phyloP scores from a whole-genome alignment of 208 protist genomes.

The Trypanosoma melophagium region DNA sequence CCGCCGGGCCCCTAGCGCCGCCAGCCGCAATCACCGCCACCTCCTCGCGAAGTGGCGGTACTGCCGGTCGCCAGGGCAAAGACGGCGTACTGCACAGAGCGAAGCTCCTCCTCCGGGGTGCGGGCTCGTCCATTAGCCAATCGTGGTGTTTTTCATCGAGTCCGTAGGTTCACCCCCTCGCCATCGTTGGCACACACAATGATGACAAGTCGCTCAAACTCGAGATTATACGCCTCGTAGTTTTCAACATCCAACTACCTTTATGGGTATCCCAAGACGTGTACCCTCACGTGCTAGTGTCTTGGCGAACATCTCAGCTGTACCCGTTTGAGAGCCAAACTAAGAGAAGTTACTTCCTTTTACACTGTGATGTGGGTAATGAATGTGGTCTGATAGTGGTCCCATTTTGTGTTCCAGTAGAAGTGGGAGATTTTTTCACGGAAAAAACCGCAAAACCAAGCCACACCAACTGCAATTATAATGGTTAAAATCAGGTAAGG shows the following conservation, averaged over 20 bases:
- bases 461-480: constrained; percentile 42
- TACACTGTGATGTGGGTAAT: constrained; percentile 1
- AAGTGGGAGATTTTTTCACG: constrained; percentile 10
- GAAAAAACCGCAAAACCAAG: constrained; percentile 51
- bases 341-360: constrained; percentile 69
- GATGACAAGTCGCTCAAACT: constrained; percentile 69
- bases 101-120: constrained; percentile 56
- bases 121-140: constrained; percentile 78
- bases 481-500: constrained; percentile 41
- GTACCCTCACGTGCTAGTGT: constrained; percentile 69
- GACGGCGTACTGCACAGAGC: constrained; percentile 80
- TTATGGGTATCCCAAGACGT: constrained; percentile 65
- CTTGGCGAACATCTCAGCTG: constrained; percentile 89
- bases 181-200: constrained; percentile 89
- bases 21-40: constrained; percentile 78
- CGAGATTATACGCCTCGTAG: constrained; percentile 60
- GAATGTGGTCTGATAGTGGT: background rate
- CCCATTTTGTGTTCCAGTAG: background rate
- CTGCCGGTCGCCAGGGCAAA: constrained; percentile 88
- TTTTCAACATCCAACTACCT: constrained; percentile 63
- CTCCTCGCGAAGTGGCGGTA: constrained; percentile 88
- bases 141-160: constrained; percentile 85
- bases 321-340: constrained; percentile 90
- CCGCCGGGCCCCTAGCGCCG: constrained; percentile 84
- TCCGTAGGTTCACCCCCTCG: constrained; percentile 91